Evolutionary conservation across 176 grass and related monocot genomes (phyloP), one percentile per base, ranked within the genome.

Genomic region (Aechmea fasciata): DNA sequence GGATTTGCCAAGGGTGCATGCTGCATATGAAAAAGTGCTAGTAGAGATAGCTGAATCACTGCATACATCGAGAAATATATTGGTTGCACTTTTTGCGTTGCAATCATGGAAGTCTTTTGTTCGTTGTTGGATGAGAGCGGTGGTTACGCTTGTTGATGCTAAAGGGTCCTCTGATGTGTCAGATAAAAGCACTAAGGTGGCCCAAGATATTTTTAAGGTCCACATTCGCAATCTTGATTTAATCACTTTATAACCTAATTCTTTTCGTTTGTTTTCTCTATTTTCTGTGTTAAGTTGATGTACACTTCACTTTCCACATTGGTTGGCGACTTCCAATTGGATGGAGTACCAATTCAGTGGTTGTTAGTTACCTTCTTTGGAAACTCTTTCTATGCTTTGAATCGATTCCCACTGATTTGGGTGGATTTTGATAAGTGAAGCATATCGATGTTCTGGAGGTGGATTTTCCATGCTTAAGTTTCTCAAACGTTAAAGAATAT

Each of bases 51-150:
- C 84, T 75, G 93, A 92, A 77, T 87, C 89, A 69, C 78, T 97
- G 67, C 81, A 85, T 76, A 57, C 83, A 69, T 84, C 93, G 59
- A 90, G 93, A 87, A 92, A 97, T 70, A 80, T 97, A 72, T 71
- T 71, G 52, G 50, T 97, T 55, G 89, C 86, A 76, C 57, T 92
- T 87, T 76, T 97, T 85, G 83, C 77, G 57, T 47, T 97, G 81
- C 89, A 97, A 79, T 90, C 89, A 63, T 97, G 89, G 93, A 97
- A 87, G 69, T 81, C 83, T 73, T 97, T 97, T 84, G 63, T 97
- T 77, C 73, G 85, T 57, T 75, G 66, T 71, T 92, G 93, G 93
- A 80, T 92, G 78, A 73, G 75, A 72, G 85, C 79, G 49, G 76
- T 74, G 41, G 74, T 83, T 71, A 67, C 72, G 19, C 77, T 80